Base-by-base conservation (phyloP, 2,329 filamentous ascomycete species). In the Claviceps capensis region DNA sequence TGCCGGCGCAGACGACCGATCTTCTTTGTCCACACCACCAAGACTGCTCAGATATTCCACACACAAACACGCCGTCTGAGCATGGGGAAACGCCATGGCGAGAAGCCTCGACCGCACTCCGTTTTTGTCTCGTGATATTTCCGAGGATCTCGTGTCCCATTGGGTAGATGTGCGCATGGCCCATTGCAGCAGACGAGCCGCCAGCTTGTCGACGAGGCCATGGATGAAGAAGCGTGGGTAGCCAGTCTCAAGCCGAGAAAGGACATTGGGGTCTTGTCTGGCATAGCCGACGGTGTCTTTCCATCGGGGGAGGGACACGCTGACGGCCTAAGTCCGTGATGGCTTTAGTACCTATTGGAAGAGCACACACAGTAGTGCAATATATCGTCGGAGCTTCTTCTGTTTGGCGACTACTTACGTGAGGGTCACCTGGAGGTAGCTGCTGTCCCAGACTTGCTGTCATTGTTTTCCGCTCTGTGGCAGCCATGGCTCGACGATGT, bases 261-360 rank as follows among this genome's bases (percentile, higher is more conserved):
- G 47, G 4, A 62, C 22, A 5, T 49, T 38, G 1, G 57, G 57
- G 1, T 65, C 57, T 26, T 57, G 52, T 11, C 45, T 56, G 3
- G 56, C 62, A 59, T 58, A 64, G 36, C 53, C 58, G 7, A 57
- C 37, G 0, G 58, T 59, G n/a, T 63, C 58, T 54, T 53, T 51
- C 63, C 61, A 65, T 34, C 53, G 58, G 3, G 61, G 63, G n/a
- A 65, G 59, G 11, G 59, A 65, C 8, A 65, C 63, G 51, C 63
- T 65, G 34, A 63, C 54, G 17, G 56, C 61, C 62, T 65, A 7
- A n/a, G 9, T 23, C 9, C 6, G 19, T 40, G 36, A 23, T 2
- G 2, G 4, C 7, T 16, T 46, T 34, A 46, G 44, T 17, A 34
- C 1, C 14, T 23, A 16, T 13, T 17, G 22, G 19, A 17, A 6